phyloP scores from a whole-genome alignment of 2,329 filamentous ascomycete genomes.

The Ceratocystis harringtonii region DNA sequence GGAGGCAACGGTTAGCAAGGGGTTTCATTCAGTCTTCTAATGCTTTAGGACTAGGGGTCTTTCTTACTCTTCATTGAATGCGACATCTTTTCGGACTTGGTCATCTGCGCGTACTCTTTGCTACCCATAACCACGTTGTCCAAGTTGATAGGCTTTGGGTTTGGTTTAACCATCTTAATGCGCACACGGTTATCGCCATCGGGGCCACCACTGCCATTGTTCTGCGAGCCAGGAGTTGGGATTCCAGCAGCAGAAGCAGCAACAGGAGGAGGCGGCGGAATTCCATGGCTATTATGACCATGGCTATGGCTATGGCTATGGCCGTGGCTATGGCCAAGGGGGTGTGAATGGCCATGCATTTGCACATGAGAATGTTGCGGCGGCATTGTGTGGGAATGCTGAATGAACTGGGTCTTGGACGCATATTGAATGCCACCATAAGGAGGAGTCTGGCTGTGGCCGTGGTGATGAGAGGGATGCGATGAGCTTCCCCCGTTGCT shows the following conservation, averaged over 20 bases:
- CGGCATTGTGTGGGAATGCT: constrained; percentile 2
- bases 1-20: constrained; percentile 20
- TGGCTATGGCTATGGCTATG: background rate
- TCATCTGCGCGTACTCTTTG: constrained; percentile 47
- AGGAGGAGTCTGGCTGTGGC: background rate
- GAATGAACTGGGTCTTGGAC: constrained; percentile 10
- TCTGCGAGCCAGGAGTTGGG: background rate
- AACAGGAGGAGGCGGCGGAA: background rate
- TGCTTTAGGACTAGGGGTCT: background rate
- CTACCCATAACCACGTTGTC: constrained; percentile 17
- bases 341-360: background rate
- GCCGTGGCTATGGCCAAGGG: background rate
- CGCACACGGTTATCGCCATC: constrained; percentile 8
- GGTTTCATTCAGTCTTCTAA: background rate
- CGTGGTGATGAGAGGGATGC: constrained; percentile 1
- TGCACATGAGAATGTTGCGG: background rate
- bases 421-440: constrained; percentile 2
- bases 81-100: constrained; percentile 52
- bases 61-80: constrained; percentile 47
- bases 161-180: constrained; percentile 17
- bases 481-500: background rate
- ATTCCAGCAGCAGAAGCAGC: background rate
- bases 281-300: background rate
- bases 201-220: background rate
- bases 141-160: constrained; percentile 15